Base-by-base conservation (phyloP, 169 alveolate genomes). In the Plasmodium falciparum region DNA sequence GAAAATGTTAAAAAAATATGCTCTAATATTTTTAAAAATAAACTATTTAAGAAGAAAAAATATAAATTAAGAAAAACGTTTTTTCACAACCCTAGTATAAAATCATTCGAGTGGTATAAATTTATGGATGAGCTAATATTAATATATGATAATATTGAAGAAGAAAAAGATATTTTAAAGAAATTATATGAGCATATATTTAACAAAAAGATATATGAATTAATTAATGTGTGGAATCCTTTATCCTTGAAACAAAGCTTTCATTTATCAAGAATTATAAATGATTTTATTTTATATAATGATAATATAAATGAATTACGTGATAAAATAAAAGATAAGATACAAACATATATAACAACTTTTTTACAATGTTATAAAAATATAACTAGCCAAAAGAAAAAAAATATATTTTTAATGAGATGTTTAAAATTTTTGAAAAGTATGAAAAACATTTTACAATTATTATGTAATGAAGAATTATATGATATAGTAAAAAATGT, bases 21-120 rank as follows among this genome's bases (percentile, higher is more conserved):
- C 15, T 22, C 29, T 47, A 13, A 66, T 17, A 12, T 76, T 62
- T 58, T 47, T 49, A 54, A 76, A 63, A 76, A 47, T 50, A 15
- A 13, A 5, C 15, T 17, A 33, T 76, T 76, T 65, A 45, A 33
- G 43, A 72, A 59, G 50, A 61, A 45, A 72, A 86, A 86, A 72
- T 86, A 86, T 65, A 58, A 62, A 61, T 50, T 65, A 65, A 39
- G 29, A 39, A 72, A 61, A 73, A 58, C 62, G 8, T 52, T 12
- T 39, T 86, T 86, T 56, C 29, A 71, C 47, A 86, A 73, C 29
- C 92, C 92, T 39, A 22, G 66, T 47, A 56, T 86, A 72, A 72
- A 62, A 58, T 71, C 78, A 15, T 86, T 86, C 58, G 71, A 71
- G 15, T 86, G 92, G 92, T 86, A 86, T 49, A 86, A 15, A 86